Conservation (phyloP, 2,329 filamentous ascomycete species). For the Emericellopsis atlantica region DNA sequence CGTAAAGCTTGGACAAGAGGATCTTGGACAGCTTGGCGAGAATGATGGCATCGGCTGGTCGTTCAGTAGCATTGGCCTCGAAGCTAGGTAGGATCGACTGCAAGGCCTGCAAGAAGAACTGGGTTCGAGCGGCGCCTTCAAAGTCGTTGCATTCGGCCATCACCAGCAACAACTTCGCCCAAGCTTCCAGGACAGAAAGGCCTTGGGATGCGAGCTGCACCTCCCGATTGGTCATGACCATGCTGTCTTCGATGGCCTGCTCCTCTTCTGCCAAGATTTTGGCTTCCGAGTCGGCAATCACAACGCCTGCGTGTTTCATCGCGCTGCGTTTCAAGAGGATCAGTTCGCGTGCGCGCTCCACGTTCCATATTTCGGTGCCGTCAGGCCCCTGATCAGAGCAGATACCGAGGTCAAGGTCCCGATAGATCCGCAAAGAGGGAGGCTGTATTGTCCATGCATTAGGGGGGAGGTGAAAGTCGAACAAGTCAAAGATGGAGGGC, state of each 20-base stretch:
- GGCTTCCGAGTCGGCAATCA: constrained; percentile 36
- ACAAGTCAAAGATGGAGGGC: constrained; percentile 77
- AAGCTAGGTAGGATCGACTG: constrained; percentile 83
- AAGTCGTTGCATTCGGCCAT: constrained; percentile 76
- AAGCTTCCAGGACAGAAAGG: constrained; percentile 62
- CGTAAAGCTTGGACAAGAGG: constrained; percentile 59
- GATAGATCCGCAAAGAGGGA: constrained; percentile 36
- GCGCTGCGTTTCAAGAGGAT: constrained; percentile 58
- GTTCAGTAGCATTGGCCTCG: constrained; percentile 60
- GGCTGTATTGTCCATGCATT: constrained; percentile 32
- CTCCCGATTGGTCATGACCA: constrained; percentile 51
- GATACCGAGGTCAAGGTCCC: constrained; percentile 52
- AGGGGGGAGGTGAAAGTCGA: constrained; percentile 64
- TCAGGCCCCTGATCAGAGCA: constrained; percentile 51
- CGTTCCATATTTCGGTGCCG: constrained; percentile 47
- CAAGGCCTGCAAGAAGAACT: constrained; percentile 74
- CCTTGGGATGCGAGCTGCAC: constrained; percentile 43
- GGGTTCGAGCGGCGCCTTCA: constrained; percentile 55
- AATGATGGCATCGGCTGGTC: constrained; percentile 58
- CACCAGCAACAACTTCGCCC: constrained; percentile 74
- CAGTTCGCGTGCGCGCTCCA: constrained; percentile 61
- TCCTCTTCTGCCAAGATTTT: constrained; percentile 43
- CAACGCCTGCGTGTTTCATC: constrained; percentile 31
- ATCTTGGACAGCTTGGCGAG: constrained; percentile 65
- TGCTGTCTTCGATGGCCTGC: constrained; percentile 43